Evolutionary conservation across 139 green algal genomes (phyloP).

Genomic region (Axilococcus clingmanii): DNA sequence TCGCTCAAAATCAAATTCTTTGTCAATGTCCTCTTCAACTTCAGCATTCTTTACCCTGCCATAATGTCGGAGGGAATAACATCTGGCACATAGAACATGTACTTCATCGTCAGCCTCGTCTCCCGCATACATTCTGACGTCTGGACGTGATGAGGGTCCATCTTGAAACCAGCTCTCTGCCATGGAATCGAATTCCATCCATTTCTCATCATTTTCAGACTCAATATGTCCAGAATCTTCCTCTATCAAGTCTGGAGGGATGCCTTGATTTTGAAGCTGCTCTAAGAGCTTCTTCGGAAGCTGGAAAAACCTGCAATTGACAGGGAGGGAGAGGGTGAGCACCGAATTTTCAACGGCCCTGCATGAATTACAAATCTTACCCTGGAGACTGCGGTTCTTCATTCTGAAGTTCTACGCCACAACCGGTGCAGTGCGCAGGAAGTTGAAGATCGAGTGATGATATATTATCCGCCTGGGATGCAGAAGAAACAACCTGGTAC

Average conservation of each 20-base stretch:
- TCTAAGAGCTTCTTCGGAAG: conserved; percentile 44
- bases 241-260: not conserved
- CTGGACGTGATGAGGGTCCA: not conserved
- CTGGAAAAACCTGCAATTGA: conserved; percentile 51
- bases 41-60: conserved; percentile 53
- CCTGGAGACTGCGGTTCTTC: conserved; percentile 44
- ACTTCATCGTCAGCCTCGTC: conserved; percentile 8
- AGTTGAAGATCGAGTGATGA: too few relatives aligned
- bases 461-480: too few relatives aligned
- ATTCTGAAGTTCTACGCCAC: conserved; percentile 64
- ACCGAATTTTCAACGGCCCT: not conserved
- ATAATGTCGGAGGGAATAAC: conserved; percentile 76
- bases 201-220: not conserved
- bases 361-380: conserved; percentile 25
- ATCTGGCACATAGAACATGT: conserved; percentile 75
- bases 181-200: not conserved
- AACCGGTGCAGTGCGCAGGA: conserved; percentile 61
- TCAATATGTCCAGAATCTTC: not conserved
- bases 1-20: conserved; percentile 71
- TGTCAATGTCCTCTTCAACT: conserved; percentile 49
- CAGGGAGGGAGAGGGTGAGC: not conserved
- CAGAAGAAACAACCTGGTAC: too few relatives aligned
- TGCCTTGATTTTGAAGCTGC: conserved; percentile 1
- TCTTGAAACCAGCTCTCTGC: not conserved
- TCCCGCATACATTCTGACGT: conserved; percentile 1